Base-by-base conservation (phyloP, 768 basidiomycete species). In the Collybia mongolica region DNA sequence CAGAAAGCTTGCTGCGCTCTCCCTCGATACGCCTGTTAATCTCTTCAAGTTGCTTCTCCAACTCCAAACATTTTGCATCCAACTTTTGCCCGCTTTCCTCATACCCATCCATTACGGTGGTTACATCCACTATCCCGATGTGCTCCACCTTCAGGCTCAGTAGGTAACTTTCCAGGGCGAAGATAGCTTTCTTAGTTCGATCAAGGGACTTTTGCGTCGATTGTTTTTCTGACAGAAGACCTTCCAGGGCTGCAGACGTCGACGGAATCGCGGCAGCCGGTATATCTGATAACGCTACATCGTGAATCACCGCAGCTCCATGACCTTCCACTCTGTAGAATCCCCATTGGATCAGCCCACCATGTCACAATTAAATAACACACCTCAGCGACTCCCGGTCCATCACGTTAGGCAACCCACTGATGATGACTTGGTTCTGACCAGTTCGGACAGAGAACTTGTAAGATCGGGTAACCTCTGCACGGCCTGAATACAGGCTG, bases 221-320 rank as follows among this genome's bases (percentile, higher is more conserved):
- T 1, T 59, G 46, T 23, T 57, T 58, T 49, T 61, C 51, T 9
- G 37, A 20, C 7, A 50, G 6, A 0, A 68, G 58, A 3, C 54
- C 57, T 9, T 48, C 40, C 2, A 71, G 57, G n/a, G 42, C 52
- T 5, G 55, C 50, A 2, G 66, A 67, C 0, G 66, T 63, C 3
- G 42, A 52, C 1, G 60, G 36, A 8, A 38, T 24, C 5, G 52
- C 32, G 11, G 43, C n/a, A 19, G 11, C 44, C 39, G 39, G 44
- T 44, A 54, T 54, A 19, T 50, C 48, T 20, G 65, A 59, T 17
- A 71, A 28, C 7, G 65, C 62, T 17, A 72, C 70, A 45, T 72
- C 69, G 51, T 72, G 68, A 32, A 72, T 72, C 3, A 64, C 68
- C 15, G 66, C 66, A 2, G 59, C 49, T 2, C 71, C 71, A 11